Base-by-base conservation (phyloP, 192 early-diverging fungal genomes). In the Coemansia sp. region DNA sequence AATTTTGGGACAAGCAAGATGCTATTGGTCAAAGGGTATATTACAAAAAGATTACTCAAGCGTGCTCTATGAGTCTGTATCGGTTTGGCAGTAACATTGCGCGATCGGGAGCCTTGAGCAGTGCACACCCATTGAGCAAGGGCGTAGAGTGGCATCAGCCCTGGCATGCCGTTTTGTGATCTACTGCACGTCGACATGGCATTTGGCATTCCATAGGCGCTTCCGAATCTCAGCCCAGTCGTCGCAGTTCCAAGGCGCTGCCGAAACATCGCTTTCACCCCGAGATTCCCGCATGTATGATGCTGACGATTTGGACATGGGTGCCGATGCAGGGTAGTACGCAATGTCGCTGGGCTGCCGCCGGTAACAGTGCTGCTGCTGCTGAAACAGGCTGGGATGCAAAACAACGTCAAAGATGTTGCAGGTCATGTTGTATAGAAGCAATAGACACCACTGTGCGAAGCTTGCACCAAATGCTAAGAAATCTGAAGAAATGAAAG, bases 341-440 rank as follows among this genome's bases (percentile, higher is more conserved):
- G 51, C 32, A 17, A 44, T 43, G 37, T 51, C 44, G 43, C 31
- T 11, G 23, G 23, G 23, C 23, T 26, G 23, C 23, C 4, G 23
- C 23, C 23, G 23, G 23, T 26, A 26, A 26, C 23, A 26, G n/a
- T 69, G 60, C 17, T 67, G 63, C 2, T 39, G 40, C 40, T 41
- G 45, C 38, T 64, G 56, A 34, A 76, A 65, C 44, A 76, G 40
- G 38, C 73, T 76, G 20, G 73, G 62, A 58, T 76, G 73, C 38
- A 64, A 66, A 17, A 76, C 61, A 12, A 76, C 62, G 56, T 76
- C 73, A 39, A 69, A 76, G 17, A 76, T 76, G 51, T 76, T 76
- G 59, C 45, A 74, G 11, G 60, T 40, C 53, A 65, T 66, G 40
- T 62, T 20, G 28, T 15, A 47, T 28, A 6, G 21, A 14, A 18